Evolutionary conservation across 257 asterid genomes (phyloP).

Genomic region (Gardenia jasminoides): DNA sequence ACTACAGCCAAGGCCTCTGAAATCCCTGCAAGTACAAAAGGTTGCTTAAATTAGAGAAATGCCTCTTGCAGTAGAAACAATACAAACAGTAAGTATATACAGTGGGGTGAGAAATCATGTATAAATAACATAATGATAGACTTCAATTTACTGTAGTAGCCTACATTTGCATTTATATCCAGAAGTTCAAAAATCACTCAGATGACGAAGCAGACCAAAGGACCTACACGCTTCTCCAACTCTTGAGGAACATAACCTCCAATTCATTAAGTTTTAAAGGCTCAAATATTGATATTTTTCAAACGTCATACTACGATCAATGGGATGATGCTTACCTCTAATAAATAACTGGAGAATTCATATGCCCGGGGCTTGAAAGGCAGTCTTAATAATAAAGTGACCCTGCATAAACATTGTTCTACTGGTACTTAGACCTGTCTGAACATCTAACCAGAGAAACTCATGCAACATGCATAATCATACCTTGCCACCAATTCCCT

Average conservation of each 20-base stretch:
- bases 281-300: not conserved
- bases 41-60: not conserved
- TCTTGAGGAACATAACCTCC: not conserved
- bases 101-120: not conserved
- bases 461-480: not conserved
- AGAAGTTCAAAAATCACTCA: not conserved
- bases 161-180: not conserved
- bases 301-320: not conserved
- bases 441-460: not conserved
- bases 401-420: not conserved
- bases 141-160: not conserved
- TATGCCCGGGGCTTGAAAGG: not conserved
- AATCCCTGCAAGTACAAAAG: not conserved
- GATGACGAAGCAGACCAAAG: not conserved
- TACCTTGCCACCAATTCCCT: constrained; percentile 7
- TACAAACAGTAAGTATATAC: not conserved
- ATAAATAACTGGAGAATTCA: not conserved
- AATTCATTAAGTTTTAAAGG: not conserved
- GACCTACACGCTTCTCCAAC: not conserved
- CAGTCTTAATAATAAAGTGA: not conserved
- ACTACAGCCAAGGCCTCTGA: not conserved
- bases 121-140: not conserved
- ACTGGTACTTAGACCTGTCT: not conserved
- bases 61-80: not conserved
- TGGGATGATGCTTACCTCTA: not conserved